Conservation (phyloP, 2,329 filamentous ascomycete genomes). For the Pezicula carpinea region DNA sequence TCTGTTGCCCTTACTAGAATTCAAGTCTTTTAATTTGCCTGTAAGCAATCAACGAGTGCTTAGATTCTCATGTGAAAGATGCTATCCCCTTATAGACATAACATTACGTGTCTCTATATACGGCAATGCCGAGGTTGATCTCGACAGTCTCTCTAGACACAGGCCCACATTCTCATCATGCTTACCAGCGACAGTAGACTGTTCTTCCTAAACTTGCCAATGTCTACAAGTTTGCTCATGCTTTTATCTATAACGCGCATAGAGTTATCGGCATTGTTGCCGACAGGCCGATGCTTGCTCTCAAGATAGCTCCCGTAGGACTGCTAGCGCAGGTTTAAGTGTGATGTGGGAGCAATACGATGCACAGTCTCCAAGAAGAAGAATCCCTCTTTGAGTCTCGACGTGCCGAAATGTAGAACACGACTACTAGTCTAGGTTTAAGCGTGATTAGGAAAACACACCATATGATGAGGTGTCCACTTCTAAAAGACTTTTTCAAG, state of each 20-base stretch:
- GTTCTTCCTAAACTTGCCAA: slow-evolving; percentile 42
- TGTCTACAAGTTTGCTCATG: slow-evolving; percentile 44
- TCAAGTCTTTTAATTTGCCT: slow-evolving; percentile 36
- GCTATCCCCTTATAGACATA: slow-evolving; percentile 36
- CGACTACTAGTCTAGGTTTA: too few species aligned
- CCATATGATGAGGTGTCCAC: too few species aligned
- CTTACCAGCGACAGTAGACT: slow-evolving; percentile 41
- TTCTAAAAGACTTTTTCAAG: too few species aligned
- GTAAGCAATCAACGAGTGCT: slow-evolving; percentile 36
- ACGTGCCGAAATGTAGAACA: too few species aligned
- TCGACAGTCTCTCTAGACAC: slow-evolving; percentile 33
- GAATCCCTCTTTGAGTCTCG: too few species aligned
- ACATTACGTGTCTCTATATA: slow-evolving; percentile 31
- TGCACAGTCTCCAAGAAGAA: too few species aligned
- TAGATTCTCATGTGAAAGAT: slow-evolving; percentile 33
- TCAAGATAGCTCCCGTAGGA: slow-evolving; percentile 42
- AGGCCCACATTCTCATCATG: slow-evolving; percentile 32
- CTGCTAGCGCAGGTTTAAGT: too few species aligned
- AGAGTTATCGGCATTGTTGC: slow-evolving; percentile 48
- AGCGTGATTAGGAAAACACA: too few species aligned
- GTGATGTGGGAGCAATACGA: too few species aligned
- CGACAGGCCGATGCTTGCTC: slow-evolving; percentile 37
- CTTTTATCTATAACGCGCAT: slow-evolving; percentile 42
- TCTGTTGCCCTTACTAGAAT: slow-evolving; percentile 16
- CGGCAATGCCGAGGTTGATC: slow-evolving; percentile 16